A percentile compares a stretch with the other conserved stretches of the same genome.
These are phyloP conservation scores for Ceratobasidium sp. DNA, from an alignment of 1,284 basidiomycete genomes.

Conservation along the genomic window DNA sequence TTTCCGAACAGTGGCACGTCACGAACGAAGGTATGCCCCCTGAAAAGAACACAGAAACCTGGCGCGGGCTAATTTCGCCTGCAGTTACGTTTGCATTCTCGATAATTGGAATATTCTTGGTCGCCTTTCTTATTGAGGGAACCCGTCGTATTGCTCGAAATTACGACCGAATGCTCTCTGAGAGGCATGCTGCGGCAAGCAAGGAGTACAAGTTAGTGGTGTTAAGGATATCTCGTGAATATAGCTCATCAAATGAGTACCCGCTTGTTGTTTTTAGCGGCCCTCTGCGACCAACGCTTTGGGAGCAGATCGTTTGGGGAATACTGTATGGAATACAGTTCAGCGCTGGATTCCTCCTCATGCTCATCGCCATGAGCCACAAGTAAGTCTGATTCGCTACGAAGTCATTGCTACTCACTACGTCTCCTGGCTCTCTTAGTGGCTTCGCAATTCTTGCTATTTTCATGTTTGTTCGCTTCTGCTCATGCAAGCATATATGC, in stretches of 20 bases:
- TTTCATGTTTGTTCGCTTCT: conserved; percentile 11
- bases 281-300: not conserved
- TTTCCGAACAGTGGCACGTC: conserved; percentile 36
- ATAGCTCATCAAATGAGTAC: not conserved
- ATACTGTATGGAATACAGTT: conserved; percentile 32
- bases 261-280: not conserved
- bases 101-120: conserved; percentile 36
- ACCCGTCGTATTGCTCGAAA: conserved; percentile 19
- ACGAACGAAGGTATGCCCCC: conserved; percentile 15
- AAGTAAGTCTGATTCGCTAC: conserved; percentile 13
- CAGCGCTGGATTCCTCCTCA: conserved; percentile 34
- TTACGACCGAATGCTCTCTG: conserved; percentile 31
- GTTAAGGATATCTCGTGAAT: not conserved
- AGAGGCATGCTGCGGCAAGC: not conserved
- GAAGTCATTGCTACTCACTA: too few relatives aligned
- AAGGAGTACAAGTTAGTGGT: not conserved
- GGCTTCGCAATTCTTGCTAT: conserved; percentile 35
- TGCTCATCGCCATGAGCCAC: conserved; percentile 44
- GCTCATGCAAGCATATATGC: too few relatives aligned
- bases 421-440: not conserved
- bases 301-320: conserved; percentile 31
- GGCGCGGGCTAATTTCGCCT: conserved; percentile 29
- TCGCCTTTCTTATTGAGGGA: conserved; percentile 20
- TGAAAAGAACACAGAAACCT: not conserved
- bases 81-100: conserved; percentile 38